A percentile compares a stretch with the other conserved stretches of the same genome.
These are phyloP conservation scores for Pseudozyma pruni DNA, from an alignment of 1,284 basidiomycete species.

Conservation along the genomic window DNA sequence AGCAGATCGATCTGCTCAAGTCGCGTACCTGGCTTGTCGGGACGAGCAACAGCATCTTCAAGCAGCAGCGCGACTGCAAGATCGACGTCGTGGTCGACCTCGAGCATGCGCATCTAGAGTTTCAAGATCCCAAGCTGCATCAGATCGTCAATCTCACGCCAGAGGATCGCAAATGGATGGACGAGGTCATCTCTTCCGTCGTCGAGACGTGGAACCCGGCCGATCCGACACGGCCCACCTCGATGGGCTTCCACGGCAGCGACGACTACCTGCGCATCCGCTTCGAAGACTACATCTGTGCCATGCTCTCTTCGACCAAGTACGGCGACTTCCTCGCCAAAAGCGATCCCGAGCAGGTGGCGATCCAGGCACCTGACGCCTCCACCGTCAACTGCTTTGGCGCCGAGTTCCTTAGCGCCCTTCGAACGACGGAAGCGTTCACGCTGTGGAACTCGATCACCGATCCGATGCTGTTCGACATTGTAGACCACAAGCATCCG, in stretches of 20 bases:
- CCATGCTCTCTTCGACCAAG: slow-evolving; percentile 62
- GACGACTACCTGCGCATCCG: slow-evolving; percentile 64
- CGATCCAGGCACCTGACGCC: slow-evolving; percentile 46
- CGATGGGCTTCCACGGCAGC: slow-evolving; percentile 65
- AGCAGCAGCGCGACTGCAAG: slow-evolving; percentile 83
- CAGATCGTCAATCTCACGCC: slow-evolving; percentile 82
- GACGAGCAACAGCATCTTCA: slow-evolving; percentile 95
- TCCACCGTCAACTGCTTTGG: slow-evolving; percentile 51
- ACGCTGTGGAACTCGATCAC: slow-evolving; percentile 55
- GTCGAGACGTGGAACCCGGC: slow-evolving; percentile 63
- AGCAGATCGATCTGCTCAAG: slow-evolving; percentile 89
- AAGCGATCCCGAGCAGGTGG: slow-evolving; percentile 39
- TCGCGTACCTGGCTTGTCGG: slow-evolving; percentile 83
- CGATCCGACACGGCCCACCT: slow-evolving; percentile 61
- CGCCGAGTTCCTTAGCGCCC: slow-evolving; percentile 56
- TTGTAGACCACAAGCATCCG: slow-evolving; percentile 63
- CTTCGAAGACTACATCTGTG: slow-evolving; percentile 65
- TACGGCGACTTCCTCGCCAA: slow-evolving; percentile 55
- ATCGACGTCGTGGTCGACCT: slow-evolving; percentile 87
- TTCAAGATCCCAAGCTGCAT: slow-evolving; percentile 79
- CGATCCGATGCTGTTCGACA: slow-evolving; percentile 63
- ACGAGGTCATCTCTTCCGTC: slow-evolving; percentile 70
- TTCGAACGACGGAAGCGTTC: slow-evolving; percentile 56
- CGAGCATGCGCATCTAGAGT: slow-evolving; percentile 56
- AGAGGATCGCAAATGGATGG: slow-evolving; percentile 97